phyloP scores from a whole-genome alignment of 129 eudicot genomes.

The Artemisia annua region DNA sequence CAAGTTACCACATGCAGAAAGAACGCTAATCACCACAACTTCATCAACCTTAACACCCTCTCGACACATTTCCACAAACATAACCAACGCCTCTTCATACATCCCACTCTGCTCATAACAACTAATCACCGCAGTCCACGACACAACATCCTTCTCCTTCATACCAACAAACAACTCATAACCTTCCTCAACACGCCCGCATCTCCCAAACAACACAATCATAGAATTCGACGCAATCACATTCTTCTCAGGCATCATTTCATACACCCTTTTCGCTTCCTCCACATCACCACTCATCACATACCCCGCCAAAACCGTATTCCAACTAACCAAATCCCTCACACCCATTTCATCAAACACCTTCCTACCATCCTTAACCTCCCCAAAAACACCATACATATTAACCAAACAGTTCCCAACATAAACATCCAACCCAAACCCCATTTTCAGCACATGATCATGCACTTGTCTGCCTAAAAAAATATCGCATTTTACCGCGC shows the following conservation, averaged over 20 bases:
- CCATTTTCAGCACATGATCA: conserved; percentile 71
- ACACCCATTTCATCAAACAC: conserved; percentile 74
- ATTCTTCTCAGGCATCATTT: conserved; percentile 62
- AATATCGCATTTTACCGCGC: conserved; percentile 27
- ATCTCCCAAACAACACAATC: conserved; percentile 70
- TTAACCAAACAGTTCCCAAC: conserved; percentile 59
- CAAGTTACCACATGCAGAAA: conserved; percentile 65
- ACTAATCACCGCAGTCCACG: conserved; percentile 76
- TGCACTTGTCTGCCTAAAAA: conserved; percentile 71
- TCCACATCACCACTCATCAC: conserved; percentile 52
- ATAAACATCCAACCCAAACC: conserved; percentile 67
- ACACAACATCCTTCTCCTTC: conserved; percentile 60
- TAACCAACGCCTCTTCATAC: conserved; percentile 55
- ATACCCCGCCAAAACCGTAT: conserved; percentile 72
- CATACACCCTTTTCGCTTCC: conserved; percentile 54
- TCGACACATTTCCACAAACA: conserved; percentile 48
- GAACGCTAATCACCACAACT: conserved; percentile 58
- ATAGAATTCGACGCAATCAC: conserved; percentile 70
- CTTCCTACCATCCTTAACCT: conserved; percentile 49
- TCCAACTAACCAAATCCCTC: conserved; percentile 71
- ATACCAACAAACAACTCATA: conserved; percentile 43
- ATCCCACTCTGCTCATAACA: conserved; percentile 63
- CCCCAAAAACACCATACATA: conserved; percentile 60
- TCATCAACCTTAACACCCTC: conserved; percentile 51
- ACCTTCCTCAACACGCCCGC: conserved; percentile 53